A percentile compares a stretch with the other conserved stretches of the same genome.
phyloP scores from a whole-genome alignment of 2,329 filamentous ascomycete genomes.

The Fusarium praegraminearum region DNA sequence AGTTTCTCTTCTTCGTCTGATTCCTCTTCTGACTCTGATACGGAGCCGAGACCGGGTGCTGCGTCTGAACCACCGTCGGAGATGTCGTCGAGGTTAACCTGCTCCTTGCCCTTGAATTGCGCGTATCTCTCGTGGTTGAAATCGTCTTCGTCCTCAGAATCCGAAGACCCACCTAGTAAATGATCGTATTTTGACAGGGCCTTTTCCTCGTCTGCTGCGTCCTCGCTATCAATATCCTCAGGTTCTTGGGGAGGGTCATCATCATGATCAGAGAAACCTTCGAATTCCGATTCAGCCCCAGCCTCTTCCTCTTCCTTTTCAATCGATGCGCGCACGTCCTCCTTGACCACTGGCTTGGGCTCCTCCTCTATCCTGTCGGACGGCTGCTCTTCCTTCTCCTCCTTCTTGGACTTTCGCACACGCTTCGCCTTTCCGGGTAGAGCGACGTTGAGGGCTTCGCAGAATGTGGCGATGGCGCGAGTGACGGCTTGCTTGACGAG shows the following conservation, averaged over 20 bases:
- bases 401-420: conserved; percentile 50
- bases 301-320: conserved; percentile 47
- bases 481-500: conserved; percentile 63
- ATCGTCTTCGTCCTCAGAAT: conserved; percentile 56
- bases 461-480: conserved; percentile 63
- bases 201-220: conserved; percentile 50
- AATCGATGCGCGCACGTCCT: conserved; percentile 36
- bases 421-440: conserved; percentile 58
- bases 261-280: conserved; percentile 52
- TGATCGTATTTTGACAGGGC: conserved; percentile 58
- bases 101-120: conserved; percentile 52
- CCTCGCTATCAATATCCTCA: conserved; percentile 45
- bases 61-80: conserved; percentile 54
- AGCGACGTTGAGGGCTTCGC: conserved; percentile 61
- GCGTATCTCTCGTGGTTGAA: conserved; percentile 51
- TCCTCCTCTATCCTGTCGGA: conserved; percentile 41
- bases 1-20: conserved; percentile 27
- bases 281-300: conserved; percentile 53
- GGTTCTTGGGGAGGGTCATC: conserved; percentile 7
- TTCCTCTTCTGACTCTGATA: conserved; percentile 36
- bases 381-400: conserved; percentile 50
- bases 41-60: conserved; percentile 48
- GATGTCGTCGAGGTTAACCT: conserved; percentile 56
- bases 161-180: conserved; percentile 59
- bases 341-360: conserved; percentile 25